Evolutionary conservation across 345 rosid genomes (phyloP).

Genomic region (Pelargonium nanum): DNA sequence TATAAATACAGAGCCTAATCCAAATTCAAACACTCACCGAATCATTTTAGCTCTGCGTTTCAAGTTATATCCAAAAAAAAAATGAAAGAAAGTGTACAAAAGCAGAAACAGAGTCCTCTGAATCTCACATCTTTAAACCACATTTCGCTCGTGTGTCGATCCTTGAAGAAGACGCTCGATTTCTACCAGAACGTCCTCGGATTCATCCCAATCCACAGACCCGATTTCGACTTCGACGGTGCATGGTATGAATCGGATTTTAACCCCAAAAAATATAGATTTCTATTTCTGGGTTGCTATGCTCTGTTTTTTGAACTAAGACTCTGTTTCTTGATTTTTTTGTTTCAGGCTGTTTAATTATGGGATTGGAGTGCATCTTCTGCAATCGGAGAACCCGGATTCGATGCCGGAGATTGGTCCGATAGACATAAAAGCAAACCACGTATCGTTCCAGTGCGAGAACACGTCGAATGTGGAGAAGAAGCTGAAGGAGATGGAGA

Average conservation of each 20-base stretch:
- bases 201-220: constrained; percentile 56
- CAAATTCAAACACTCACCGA: no score
- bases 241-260: no score
- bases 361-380: constrained; percentile 63
- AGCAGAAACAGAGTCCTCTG: constrained; percentile 23
- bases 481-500: constrained; percentile 35
- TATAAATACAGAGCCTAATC: no score
- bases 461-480: constrained; percentile 41
- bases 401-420: constrained; percentile 30
- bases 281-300: no score
- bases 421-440: constrained; percentile 60
- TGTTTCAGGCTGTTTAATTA: constrained; percentile 48
- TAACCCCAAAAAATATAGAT: no score
- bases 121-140: constrained; percentile 60
- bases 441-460: constrained; percentile 74
- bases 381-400: constrained; percentile 46
- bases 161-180: constrained; percentile 43
- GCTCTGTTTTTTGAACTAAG: no score
- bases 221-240: constrained; percentile 54
- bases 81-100: no score
- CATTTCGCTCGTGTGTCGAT: constrained; percentile 56
- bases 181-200: constrained; percentile 70
- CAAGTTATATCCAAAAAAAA: no score
- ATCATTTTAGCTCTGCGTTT: no score
- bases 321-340: neutral